A percentile compares a stretch with the other conserved stretches of the same genome.
Evolutionary conservation across 176 grass and related monocot genomes (phyloP).

Genomic region (Paspalum vaginatum): DNA sequence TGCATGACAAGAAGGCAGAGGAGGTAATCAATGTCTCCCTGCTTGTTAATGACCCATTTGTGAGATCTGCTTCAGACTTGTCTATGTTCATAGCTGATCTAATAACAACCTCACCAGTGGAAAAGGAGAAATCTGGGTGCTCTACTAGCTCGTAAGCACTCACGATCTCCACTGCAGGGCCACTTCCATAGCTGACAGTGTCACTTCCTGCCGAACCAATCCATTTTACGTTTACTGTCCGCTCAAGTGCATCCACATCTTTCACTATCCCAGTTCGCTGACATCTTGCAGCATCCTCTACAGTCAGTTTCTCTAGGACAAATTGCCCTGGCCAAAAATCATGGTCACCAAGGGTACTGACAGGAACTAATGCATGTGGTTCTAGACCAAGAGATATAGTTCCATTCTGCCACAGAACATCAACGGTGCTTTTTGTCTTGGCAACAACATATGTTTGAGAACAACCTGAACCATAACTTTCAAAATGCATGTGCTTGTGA

Average conservation of each 20-base stretch:
- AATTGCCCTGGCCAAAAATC: slow-evolving; percentile 95
- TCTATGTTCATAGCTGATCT: slow-evolving; percentile 58
- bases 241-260: slow-evolving; percentile 75
- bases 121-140: slow-evolving; percentile 87
- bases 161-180: slow-evolving; percentile 66
- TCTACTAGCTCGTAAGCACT: slow-evolving; percentile 96
- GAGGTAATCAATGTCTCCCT: slow-evolving; percentile 35
- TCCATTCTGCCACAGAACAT: slow-evolving; percentile 95
- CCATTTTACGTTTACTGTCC: slow-evolving; percentile 90
- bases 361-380: slow-evolving; percentile 63
- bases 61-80: slow-evolving; percentile 57
- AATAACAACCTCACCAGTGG: slow-evolving; percentile 75
- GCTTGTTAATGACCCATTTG: slow-evolving; percentile 39
- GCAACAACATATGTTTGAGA: slow-evolving; percentile 71
- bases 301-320: slow-evolving; percentile 75
- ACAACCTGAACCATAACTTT: slow-evolving; percentile 37
- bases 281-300: slow-evolving; percentile 36
- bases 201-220: slow-evolving; percentile 46
- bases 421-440: slow-evolving; percentile 79
- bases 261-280: slow-evolving; percentile 72
- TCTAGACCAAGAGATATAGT: slow-evolving; percentile 68
- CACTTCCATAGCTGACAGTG: slow-evolving; percentile 46
- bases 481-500: slow-evolving; percentile 40
- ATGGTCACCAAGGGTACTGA: slow-evolving; percentile 84
- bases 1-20: slow-evolving; percentile 74